A percentile compares a stretch with the other conserved stretches of the same genome.
These are phyloP conservation scores for Fomitopsis serialis DNA, from an alignment of 768 basidiomycete species.

Conservation along the genomic window DNA sequence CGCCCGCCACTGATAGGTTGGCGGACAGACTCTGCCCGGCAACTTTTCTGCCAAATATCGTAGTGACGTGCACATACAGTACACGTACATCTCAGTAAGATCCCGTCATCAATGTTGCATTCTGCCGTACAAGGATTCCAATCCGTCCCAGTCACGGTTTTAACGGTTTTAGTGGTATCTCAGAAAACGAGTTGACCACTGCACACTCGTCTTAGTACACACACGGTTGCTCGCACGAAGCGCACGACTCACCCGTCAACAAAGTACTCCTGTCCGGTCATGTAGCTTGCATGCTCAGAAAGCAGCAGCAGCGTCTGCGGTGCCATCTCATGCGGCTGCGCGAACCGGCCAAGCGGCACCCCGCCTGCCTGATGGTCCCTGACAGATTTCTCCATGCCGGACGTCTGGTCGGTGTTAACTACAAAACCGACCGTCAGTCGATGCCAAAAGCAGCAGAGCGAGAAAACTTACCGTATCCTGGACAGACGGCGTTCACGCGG, in stretches of 20 bases:
- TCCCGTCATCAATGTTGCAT: too few relatives aligned
- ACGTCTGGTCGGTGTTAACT: slow-evolving; percentile 54
- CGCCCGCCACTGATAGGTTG: slow-evolving; percentile 38
- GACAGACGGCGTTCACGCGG: slow-evolving; percentile 56
- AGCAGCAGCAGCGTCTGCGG: slow-evolving; percentile 51
- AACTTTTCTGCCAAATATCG: too few relatives aligned
- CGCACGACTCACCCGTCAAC: slow-evolving; percentile 43
- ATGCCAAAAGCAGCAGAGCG: not conserved
- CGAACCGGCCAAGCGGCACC: slow-evolving; percentile 53
- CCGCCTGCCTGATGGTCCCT: slow-evolving; percentile 42
- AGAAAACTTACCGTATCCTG: slow-evolving; percentile 39
- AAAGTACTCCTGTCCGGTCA: slow-evolving; percentile 54
- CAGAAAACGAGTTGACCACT: not conserved
- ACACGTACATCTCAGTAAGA: too few relatives aligned
- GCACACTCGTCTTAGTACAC: not conserved
- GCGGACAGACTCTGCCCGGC: slow-evolving; percentile 54
- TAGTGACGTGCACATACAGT: too few relatives aligned
- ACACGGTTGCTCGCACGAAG: not conserved
- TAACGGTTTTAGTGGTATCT: too few relatives aligned
- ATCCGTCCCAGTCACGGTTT: too few relatives aligned
- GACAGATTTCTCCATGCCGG: slow-evolving; percentile 44
- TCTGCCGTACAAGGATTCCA: too few relatives aligned
- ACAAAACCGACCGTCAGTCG: too few relatives aligned
- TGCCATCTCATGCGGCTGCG: slow-evolving; percentile 54
- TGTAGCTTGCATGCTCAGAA: slow-evolving; percentile 45